Conservation (phyloP, 768 basidiomycete genomes). For the Stropharia rugosoannulata region DNA sequence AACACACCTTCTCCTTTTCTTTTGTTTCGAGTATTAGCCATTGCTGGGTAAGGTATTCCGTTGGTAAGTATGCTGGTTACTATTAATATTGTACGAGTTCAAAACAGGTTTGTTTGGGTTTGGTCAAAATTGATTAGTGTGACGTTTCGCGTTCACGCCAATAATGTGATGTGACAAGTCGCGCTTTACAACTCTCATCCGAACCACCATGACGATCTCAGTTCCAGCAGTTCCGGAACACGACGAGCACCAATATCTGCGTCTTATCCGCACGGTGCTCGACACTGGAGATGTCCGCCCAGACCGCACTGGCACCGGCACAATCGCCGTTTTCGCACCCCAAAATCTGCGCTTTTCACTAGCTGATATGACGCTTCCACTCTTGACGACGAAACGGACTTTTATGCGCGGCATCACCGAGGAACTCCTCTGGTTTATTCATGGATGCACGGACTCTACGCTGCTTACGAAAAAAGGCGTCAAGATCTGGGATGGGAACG, state of each 20-base stretch:
- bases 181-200: background rate
- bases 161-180: background rate
- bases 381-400: constrained; percentile 94
- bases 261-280: constrained; percentile 76
- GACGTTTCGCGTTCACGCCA: too few relatives aligned
- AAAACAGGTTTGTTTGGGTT: too few relatives aligned
- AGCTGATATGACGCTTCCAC: constrained; percentile 68
- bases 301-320: constrained; percentile 95
- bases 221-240: constrained; percentile 32
- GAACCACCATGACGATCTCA: background rate
- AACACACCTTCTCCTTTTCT: too few relatives aligned
- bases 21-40: too few relatives aligned
- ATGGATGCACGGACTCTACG: constrained; percentile 79
- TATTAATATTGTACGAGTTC: too few relatives aligned
- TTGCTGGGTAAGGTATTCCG: too few relatives aligned
- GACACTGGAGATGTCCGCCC: constrained; percentile 74
- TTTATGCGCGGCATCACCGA: constrained; percentile 90
- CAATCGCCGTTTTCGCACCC: constrained; percentile 89
- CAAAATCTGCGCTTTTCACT: constrained; percentile 89
- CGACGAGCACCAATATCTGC: constrained; percentile 90
- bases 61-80: too few relatives aligned
- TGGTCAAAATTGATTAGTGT: too few relatives aligned
- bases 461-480: constrained; percentile 78
- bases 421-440: constrained; percentile 93
- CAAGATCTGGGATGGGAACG: constrained; percentile 98